Evolutionary conservation across 176 grass and related monocot species (phyloP).

Genomic region (Carex kokanica): DNA sequence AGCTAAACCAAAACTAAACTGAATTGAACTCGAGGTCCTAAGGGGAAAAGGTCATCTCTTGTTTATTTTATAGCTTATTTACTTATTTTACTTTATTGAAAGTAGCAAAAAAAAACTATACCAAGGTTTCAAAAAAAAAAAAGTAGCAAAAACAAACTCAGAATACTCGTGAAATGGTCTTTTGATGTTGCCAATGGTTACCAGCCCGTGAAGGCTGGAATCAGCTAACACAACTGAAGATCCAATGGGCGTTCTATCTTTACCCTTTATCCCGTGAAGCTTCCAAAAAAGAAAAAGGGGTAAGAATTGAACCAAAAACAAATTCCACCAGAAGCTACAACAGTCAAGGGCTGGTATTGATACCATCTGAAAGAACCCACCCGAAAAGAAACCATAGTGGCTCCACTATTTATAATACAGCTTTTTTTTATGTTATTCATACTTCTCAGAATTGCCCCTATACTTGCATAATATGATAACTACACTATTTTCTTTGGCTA

Average conservation of each 20-base stretch:
- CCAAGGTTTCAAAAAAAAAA: too few species aligned
- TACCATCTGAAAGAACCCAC: conserved; percentile 12
- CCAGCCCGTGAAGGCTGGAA: conserved; percentile 8
- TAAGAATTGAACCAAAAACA: not conserved
- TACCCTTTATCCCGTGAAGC: conserved; percentile 19
- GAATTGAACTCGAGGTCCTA: not conserved
- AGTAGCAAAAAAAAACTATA: too few species aligned
- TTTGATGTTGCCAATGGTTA: not conserved
- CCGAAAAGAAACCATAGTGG: conserved; percentile 3
- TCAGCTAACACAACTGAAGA: not conserved
- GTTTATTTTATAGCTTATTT: not conserved
- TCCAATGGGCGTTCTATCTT: conserved; percentile 14
- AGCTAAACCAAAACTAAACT: not conserved
- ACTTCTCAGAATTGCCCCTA: conserved; percentile 4
- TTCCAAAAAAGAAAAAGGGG: not conserved
- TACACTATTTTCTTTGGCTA: not conserved
- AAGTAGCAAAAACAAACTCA: not conserved
- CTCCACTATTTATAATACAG: not conserved
- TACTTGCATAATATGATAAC: not conserved
- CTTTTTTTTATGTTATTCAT: not conserved
- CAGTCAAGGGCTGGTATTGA: not conserved
- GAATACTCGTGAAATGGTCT: conserved; percentile 12
- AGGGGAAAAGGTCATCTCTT: not conserved
- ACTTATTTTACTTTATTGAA: not conserved
- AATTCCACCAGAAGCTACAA: not conserved